A percentile compares a stretch with the other conserved stretches of the same genome.
phyloP scores from a whole-genome alignment of 352 stramenopile species.

The Blastocystis sp. region DNA sequence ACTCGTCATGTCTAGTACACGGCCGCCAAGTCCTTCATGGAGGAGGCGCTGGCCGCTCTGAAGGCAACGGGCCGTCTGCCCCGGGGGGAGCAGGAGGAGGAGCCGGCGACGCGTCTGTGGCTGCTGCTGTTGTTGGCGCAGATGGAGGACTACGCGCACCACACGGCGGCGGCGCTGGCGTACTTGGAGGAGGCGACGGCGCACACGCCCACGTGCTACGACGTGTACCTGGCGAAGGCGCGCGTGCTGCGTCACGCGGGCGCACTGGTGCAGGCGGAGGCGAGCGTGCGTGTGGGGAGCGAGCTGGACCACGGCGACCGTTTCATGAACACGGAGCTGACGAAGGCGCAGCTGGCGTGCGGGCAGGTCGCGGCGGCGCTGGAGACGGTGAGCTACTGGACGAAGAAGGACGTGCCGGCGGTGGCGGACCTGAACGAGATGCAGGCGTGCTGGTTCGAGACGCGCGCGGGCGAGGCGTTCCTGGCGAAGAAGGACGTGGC shows the following conservation, averaged over 20 bases:
- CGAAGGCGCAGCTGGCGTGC: not conserved
- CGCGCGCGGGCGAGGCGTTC: not conserved
- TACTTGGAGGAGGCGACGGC: not conserved
- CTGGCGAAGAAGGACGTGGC: not conserved
- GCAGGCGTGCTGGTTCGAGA: constrained; percentile 26
- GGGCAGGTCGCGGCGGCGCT: not conserved
- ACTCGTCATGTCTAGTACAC: not conserved
- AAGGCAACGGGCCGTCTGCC: not conserved
- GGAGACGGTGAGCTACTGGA: constrained; percentile 22
- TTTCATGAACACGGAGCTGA: not conserved
- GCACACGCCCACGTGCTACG: constrained; percentile 17
- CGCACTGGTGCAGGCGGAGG: not conserved
- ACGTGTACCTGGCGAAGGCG: not conserved
- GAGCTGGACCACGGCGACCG: constrained; percentile 8
- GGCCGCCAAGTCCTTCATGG: not conserved
- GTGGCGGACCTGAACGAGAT: constrained; percentile 3
- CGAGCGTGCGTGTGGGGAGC: not conserved
- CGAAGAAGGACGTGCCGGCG: not conserved
- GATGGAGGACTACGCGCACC: not conserved
- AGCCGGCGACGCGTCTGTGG: not conserved
- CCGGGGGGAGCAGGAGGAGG: not conserved
- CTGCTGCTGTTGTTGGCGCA: not conserved
- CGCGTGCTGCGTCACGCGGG: not conserved
- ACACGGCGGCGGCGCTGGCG: not conserved
- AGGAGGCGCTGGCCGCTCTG: not conserved